Evolutionary conservation across 2,329 filamentous ascomycete genomes (phyloP), one percentile per base, ranked within the genome.

Genomic region (Cladosporium colombiae): DNA sequence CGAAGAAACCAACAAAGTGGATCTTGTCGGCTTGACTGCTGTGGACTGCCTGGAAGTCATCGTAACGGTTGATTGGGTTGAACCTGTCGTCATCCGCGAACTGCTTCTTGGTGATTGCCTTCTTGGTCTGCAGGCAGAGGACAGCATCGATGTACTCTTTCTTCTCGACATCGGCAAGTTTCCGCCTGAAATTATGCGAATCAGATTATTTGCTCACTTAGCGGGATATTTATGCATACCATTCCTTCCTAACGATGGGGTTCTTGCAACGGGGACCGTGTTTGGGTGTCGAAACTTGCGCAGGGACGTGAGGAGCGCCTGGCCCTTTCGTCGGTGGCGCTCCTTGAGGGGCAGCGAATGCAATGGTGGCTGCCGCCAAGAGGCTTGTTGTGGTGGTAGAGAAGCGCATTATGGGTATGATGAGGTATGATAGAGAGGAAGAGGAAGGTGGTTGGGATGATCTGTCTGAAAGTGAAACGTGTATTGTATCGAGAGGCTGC

Each of bases 11-110:
- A 31, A 66, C 69, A 56, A 70, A 62, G 56, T 71, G 71, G 27
- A 68, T 68, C 29, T 66, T 66, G 57, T 67, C 70, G 55, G 70
- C 69, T 5, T 71, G 63, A 16, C 63, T 60, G 60, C 64, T 68
- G 64, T 74, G 71, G 14, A 70, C 66, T 35, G 65, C 72, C 0
- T 72, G 68, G 50, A 70, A 74, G 62, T 74, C 72, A 29, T 72
- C 72, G 60, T 73, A 74, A 50, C 58, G 58, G 49, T 65, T 67
- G 58, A 61, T 61, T 2, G 58, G 58, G 29, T 61, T 61, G 44
- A 61, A 46, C n/a, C 18, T 44, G 5, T 66, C 58, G 49, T 67
- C 70, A 49, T 67, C 68, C 50, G 44, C 64, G 21, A 61, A 50
- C 8, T 62, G 62, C 23, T 62, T 50, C 1, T 72, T 65, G 6